Conservation (phyloP, 352 stramenopile species). For the Phytophthora lateralis region DNA sequence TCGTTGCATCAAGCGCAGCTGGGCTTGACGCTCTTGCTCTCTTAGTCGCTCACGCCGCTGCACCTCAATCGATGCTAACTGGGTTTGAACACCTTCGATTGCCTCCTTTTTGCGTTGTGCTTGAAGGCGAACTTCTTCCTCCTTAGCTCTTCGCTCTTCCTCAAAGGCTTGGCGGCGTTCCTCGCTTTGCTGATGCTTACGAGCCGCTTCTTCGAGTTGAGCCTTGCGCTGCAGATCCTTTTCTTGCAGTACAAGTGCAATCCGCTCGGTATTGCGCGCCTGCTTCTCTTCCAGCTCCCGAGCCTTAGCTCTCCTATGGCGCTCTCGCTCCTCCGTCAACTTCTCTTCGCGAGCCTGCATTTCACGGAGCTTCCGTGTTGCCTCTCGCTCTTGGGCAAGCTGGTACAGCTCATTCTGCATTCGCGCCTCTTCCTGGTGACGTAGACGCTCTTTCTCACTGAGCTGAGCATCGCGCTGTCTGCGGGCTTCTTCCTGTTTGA, state of each 20-base stretch:
- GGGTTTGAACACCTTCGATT: conserved; percentile 65
- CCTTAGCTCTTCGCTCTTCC: conserved; percentile 47
- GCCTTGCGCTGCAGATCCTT: conserved; percentile 53
- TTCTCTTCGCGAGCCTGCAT: conserved; percentile 54
- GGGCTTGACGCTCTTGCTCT: conserved; percentile 54
- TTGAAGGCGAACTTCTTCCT: conserved; percentile 56
- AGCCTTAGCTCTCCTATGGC: conserved; percentile 49
- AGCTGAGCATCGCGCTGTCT: conserved; percentile 50
- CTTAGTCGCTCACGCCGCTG: conserved; percentile 52
- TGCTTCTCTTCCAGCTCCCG: conserved; percentile 62
- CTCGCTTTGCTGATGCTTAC: conserved; percentile 71
- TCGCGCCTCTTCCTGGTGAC: conserved; percentile 60
- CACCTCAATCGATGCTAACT: conserved; percentile 61
- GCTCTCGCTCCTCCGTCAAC: conserved; percentile 51
- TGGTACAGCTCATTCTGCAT: conserved; percentile 55
- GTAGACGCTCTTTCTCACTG: conserved; percentile 54
- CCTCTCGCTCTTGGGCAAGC: conserved; percentile 52
- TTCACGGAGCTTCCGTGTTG: conserved; percentile 46
- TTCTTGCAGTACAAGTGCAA: conserved; percentile 64
- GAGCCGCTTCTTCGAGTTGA: conserved; percentile 56
- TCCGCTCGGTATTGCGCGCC: conserved; percentile 67
- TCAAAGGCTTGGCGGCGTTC: conserved; percentile 51
- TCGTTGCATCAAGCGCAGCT: conserved; percentile 43
- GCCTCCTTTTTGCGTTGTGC: conserved; percentile 60
- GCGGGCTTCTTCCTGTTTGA: conserved; percentile 58